A percentile compares a stretch with the other conserved stretches of the same genome.
phyloP scores from a whole-genome alignment of 208 protist species.

The Leishmania aethiopica region DNA sequence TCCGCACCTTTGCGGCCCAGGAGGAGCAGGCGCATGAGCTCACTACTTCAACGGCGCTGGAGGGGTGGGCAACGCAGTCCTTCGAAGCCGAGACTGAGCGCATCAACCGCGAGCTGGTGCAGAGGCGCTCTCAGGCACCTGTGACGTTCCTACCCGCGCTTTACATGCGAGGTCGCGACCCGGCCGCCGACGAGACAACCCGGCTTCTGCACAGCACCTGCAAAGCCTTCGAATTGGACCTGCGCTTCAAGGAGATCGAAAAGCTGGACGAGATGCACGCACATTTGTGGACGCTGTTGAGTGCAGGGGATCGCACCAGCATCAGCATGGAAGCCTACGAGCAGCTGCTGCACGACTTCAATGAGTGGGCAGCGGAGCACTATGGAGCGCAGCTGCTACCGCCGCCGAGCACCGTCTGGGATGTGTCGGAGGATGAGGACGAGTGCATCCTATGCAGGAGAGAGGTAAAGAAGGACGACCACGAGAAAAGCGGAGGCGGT shows the following conservation, averaged over 20 bases:
- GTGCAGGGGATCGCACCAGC: constrained; percentile 35
- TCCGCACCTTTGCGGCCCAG: constrained; percentile 7
- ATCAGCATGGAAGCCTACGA: constrained; percentile 68
- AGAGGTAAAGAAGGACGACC: background rate
- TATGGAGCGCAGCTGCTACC: constrained; percentile 23
- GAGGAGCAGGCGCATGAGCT: constrained; percentile 9
- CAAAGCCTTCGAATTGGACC: constrained; percentile 81
- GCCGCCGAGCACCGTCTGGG: constrained; percentile 15
- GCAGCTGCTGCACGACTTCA: constrained; percentile 56
- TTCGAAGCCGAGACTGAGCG: constrained; percentile 39
- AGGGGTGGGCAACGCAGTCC: constrained; percentile 13
- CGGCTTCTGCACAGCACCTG: constrained; percentile 53
- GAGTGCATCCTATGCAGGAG: background rate
- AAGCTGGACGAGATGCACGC: constrained; percentile 75
- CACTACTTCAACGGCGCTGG: constrained; percentile 27
- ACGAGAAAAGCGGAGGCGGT: background rate
- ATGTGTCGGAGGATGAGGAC: constrained; percentile 15
- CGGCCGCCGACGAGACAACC: constrained; percentile 52
- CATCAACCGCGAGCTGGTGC: constrained; percentile 49
- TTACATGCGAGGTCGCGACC: constrained; percentile 59
- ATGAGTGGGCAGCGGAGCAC: constrained; percentile 30
- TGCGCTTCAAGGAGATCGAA: constrained; percentile 82
- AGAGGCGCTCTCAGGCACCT: constrained; percentile 20
- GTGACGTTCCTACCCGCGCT: constrained; percentile 57
- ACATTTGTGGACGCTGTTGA: constrained; percentile 75